Evolutionary conservation across 1,284 basidiomycete species (phyloP).

Genomic region (Papiliotrema nemorosa): DNA sequence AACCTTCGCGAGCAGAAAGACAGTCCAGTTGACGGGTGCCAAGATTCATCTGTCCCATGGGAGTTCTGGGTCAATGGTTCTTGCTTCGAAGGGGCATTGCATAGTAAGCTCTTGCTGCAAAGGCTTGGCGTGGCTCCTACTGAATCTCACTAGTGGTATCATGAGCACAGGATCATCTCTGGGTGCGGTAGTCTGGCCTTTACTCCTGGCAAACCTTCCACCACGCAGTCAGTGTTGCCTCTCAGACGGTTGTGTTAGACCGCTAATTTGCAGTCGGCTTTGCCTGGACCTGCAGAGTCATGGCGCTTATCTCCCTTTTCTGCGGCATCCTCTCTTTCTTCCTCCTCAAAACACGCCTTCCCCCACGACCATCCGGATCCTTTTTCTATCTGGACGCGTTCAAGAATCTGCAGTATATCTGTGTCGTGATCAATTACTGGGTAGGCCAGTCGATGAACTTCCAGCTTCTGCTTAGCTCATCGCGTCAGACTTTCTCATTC

Average conservation of each 20-base stretch:
- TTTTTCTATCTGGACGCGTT: slow-evolving; percentile 36
- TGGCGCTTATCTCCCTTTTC: slow-evolving; percentile 29
- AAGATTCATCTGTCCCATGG: slow-evolving; percentile 40
- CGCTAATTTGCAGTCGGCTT: slow-evolving; percentile 31
- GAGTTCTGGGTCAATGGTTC: slow-evolving; percentile 42
- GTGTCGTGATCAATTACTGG: slow-evolving; percentile 20
- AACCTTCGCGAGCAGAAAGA: neutral
- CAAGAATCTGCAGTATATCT: slow-evolving; percentile 27
- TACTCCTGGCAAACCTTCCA: slow-evolving; percentile 38
- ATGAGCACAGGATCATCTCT: slow-evolving; percentile 31
- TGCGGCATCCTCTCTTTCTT: slow-evolving; percentile 23
- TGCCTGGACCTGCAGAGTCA: slow-evolving; percentile 37
- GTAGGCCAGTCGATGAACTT: slow-evolving; percentile 15
- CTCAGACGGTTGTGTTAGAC: neutral
- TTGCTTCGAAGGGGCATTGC: slow-evolving; percentile 34
- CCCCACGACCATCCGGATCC: slow-evolving; percentile 28
- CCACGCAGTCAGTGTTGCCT: slow-evolving; percentile 19
- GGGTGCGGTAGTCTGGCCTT: slow-evolving; percentile 40
- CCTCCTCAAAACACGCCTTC: slow-evolving; percentile 35
- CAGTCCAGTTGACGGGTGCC: neutral
- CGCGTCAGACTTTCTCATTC: slow-evolving; percentile 28
- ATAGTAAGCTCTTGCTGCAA: slow-evolving; percentile 32
- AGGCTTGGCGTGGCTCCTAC: too few relatives aligned
- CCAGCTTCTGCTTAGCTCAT: too few relatives aligned
- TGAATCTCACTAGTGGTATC: slow-evolving; percentile 17